These are phyloP conservation scores for Blastobotrys buckinghamii DNA, from an alignment of 1,139 yeast species.

Conservation along the genomic window DNA sequence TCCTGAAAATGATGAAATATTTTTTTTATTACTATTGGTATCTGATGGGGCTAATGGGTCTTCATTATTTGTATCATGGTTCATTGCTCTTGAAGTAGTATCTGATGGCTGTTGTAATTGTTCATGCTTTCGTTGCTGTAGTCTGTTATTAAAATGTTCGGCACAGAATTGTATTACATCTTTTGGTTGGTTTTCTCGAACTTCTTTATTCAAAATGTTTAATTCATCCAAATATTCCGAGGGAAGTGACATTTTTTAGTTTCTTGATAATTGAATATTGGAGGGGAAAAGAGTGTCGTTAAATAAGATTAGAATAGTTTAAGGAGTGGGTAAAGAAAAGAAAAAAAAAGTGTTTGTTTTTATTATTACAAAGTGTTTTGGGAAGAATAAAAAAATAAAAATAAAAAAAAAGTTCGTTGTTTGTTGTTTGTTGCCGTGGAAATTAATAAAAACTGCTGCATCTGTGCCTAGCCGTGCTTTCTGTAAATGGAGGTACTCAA, in stretches of 20 bases:
- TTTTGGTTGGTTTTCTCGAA: conserved; percentile 55
- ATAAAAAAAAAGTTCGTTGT: too few relatives aligned
- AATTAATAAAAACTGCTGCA: too few relatives aligned
- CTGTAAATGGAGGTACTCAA: too few relatives aligned
- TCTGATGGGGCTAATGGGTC: background rate
- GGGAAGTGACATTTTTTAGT: conserved; percentile 27
- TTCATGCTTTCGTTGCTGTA: conserved; percentile 41
- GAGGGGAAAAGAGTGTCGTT: too few relatives aligned
- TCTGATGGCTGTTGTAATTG: background rate
- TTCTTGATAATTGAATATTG: too few relatives aligned
- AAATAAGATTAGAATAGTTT: too few relatives aligned
- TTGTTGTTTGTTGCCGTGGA: too few relatives aligned
- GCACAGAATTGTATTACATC: conserved; percentile 74
- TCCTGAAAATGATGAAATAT: conserved; percentile 3
- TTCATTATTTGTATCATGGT: background rate
- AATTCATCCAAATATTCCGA: conserved; percentile 47
- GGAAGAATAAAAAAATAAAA: too few relatives aligned
- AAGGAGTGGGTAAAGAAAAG: too few relatives aligned
- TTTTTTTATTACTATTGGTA: background rate
- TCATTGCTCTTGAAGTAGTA: background rate
- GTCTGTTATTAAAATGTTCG: conserved; percentile 56
- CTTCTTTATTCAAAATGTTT: conserved; percentile 57
- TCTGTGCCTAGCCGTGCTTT: too few relatives aligned
- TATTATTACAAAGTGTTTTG: too few relatives aligned
- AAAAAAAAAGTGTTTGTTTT: too few relatives aligned